Evolutionary conservation across 2,329 filamentous ascomycete genomes (phyloP), one percentile per base, ranked within the genome.

Genomic region (Colletotrichum sp.): DNA sequence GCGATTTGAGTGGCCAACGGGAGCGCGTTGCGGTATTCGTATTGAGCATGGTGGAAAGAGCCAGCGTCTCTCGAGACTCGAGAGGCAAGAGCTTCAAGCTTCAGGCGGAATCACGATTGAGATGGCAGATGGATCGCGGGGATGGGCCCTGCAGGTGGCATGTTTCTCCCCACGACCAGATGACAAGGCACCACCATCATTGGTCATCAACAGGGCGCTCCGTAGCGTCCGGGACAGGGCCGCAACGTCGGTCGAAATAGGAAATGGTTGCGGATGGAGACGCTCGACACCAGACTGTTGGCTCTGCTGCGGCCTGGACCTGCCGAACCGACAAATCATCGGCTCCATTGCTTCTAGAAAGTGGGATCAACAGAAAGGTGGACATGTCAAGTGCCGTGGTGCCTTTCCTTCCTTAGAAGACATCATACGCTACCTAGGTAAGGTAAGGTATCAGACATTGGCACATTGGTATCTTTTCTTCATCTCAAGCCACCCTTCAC

Each of bases 161-260:
- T 48, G n/a, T 36, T 58, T 71, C 34, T 38, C 30, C 18, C 48
- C 61, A 58, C 52, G 55, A 48, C 52, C 60, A 38, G 52, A 61
- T 18, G 55, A 56, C 62, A 26, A 62, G 38, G 56, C n/a, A 30
- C 32, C 32, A 36, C 79, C 12, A 32, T 67, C 60, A 68, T 78
- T 70, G 16, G 66, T 67, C 36, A 32, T 62, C 58, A 38, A 18
- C 32, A 16, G 64, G n/a, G 66, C 26, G 66, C 58, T 66, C 60
- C 16, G 26, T 26, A 64, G 48, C 26, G 36, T 77, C 78, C 75
- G 70, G 43, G 34, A 32, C 36, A 76, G 43, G 58, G 28, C 65
- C 70, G 74, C 71, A 74, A 74, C 21, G 16, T 28, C 52, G 26
- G 55, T 70, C 74, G 16, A 74, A 74, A 74, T 32, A 76, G 74